A percentile compares a stretch with the other conserved stretches of the same genome.
Evolutionary conservation across 2,329 filamentous ascomycete species (phyloP).

Genomic region (Didymella keratinophila): DNA sequence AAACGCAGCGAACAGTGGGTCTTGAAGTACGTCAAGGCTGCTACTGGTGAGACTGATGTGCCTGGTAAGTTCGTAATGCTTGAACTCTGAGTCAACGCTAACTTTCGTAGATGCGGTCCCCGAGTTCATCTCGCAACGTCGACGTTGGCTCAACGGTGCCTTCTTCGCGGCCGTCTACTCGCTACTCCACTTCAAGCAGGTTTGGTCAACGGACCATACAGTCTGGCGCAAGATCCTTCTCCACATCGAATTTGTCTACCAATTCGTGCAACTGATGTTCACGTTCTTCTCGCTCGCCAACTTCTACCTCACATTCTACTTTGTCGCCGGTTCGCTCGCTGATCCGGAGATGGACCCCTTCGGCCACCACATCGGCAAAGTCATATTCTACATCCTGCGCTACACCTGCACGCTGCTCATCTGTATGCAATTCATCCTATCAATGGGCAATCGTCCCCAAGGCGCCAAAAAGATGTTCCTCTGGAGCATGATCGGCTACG

Average conservation of each 20-base stretch:
- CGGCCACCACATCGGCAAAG: conserved; percentile 81
- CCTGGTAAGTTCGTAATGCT: conserved; percentile 70
- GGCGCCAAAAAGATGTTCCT: conserved; percentile 92
- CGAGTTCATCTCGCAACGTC: conserved; percentile 95
- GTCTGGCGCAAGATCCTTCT: conserved; percentile 87
- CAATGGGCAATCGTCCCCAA: conserved; percentile 94
- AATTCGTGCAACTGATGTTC: conserved; percentile 90
- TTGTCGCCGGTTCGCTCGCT: conserved; percentile 88
- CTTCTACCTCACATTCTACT: conserved; percentile 99
- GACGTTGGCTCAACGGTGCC: conserved; percentile 96
- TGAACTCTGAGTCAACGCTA: background rate
- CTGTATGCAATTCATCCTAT: conserved; percentile 93
- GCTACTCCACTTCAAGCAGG: conserved; percentile 90
- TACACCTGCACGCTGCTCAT: conserved; percentile 89
- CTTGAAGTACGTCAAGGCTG: conserved; percentile 95
- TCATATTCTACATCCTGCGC: conserved; percentile 85
- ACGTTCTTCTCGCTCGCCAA: conserved; percentile 98
- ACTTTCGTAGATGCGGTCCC: conserved; percentile 76
- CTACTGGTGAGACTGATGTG: conserved; percentile 96
- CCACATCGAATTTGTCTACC: conserved; percentile 95
- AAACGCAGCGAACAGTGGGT: conserved; percentile 97
- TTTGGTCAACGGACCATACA: conserved; percentile 93
- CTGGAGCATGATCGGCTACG: conserved; percentile 86
- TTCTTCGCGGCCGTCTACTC: conserved; percentile 99
- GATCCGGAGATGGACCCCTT: conserved; percentile 87